A percentile compares a stretch with the other conserved stretches of the same genome.
Conservation (phyloP, 1,284 basidiomycete genomes). For the Fomitiporia mediterranea region DNA sequence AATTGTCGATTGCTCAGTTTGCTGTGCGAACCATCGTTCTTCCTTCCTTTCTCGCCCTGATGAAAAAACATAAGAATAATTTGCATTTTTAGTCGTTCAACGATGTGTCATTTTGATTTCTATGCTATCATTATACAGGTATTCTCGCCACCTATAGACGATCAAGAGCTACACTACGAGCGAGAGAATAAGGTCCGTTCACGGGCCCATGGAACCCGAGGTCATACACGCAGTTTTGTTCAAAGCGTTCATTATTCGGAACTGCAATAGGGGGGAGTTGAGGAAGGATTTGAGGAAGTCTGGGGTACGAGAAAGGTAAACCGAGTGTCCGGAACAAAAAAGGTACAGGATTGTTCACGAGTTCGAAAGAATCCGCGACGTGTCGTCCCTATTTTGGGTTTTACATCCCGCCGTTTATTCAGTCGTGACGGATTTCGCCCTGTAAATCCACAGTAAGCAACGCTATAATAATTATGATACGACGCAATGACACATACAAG, state of each 20-base stretch:
- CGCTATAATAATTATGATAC: constrained; percentile 13
- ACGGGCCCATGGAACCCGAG: background rate
- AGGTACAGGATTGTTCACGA: background rate
- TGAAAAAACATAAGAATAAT: too few species aligned
- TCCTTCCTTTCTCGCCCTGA: too few species aligned
- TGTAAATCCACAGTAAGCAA: constrained; percentile 28
- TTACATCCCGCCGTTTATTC: constrained; percentile 48
- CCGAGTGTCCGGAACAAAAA: background rate
- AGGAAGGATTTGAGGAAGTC: background rate
- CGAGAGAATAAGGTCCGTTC: background rate
- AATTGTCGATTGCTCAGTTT: too few species aligned
- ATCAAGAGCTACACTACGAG: background rate
- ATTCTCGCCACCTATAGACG: background rate
- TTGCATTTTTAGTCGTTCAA: too few species aligned
- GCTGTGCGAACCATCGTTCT: too few species aligned
- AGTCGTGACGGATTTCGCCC: constrained; percentile 80
- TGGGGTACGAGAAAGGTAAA: background rate
- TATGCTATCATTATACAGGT: constrained; percentile 8
- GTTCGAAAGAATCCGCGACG: background rate
- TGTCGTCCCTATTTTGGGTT: background rate
- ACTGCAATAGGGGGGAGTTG: background rate
- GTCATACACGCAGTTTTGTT: background rate
- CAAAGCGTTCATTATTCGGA: background rate
- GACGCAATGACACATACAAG: constrained; percentile 51
- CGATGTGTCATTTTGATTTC: background rate